These are phyloP conservation scores for Kwoniella sp. DNA, from an alignment of 768 basidiomycete species.

Conservation along the genomic window DNA sequence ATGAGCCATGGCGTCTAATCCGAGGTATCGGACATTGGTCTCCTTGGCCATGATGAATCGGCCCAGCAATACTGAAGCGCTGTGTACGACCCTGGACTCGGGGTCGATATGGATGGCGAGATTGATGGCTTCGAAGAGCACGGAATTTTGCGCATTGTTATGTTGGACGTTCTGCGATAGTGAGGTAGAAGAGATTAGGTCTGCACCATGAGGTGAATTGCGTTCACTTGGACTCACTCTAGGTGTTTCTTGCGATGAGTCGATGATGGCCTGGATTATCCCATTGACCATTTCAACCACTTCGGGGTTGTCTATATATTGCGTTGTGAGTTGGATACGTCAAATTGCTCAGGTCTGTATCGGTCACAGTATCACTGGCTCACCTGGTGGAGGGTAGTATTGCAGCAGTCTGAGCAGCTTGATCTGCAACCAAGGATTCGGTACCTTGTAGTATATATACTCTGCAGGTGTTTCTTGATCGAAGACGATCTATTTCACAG, in stretches of 20 bases:
- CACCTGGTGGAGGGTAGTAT: slow-evolving; percentile 93
- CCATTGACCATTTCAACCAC: slow-evolving; percentile 74
- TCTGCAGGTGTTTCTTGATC: slow-evolving; percentile 84
- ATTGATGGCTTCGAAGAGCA: slow-evolving; percentile 97
- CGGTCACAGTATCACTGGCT: slow-evolving; percentile 31
- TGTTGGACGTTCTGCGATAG: slow-evolving; percentile 80
- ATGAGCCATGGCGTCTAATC: slow-evolving; percentile 97
- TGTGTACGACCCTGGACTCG: slow-evolving; percentile 81
- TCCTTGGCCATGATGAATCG: slow-evolving; percentile 97
- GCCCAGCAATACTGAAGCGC: slow-evolving; percentile 86
- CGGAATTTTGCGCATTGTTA: slow-evolving; percentile 96
- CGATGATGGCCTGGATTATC: slow-evolving; percentile 86
- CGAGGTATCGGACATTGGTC: slow-evolving; percentile 96
- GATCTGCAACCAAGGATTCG: slow-evolving; percentile 96
- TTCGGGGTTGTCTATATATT: slow-evolving; percentile 72
- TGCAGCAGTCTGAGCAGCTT: slow-evolving; percentile 89
- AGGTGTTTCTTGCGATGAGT: slow-evolving; percentile 80
- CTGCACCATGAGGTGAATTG: background rate
- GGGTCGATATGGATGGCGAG: slow-evolving; percentile 95
- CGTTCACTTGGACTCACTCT: slow-evolving; percentile 37
- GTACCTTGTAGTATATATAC: slow-evolving; percentile 97
- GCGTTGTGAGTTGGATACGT: background rate
- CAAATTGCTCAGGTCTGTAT: background rate
- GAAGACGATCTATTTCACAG: slow-evolving; percentile 70
- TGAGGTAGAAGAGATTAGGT: background rate